Evolutionary conservation across 179 eudicot genomes (phyloP).

Genomic region (Sideroxylon spinosum): DNA sequence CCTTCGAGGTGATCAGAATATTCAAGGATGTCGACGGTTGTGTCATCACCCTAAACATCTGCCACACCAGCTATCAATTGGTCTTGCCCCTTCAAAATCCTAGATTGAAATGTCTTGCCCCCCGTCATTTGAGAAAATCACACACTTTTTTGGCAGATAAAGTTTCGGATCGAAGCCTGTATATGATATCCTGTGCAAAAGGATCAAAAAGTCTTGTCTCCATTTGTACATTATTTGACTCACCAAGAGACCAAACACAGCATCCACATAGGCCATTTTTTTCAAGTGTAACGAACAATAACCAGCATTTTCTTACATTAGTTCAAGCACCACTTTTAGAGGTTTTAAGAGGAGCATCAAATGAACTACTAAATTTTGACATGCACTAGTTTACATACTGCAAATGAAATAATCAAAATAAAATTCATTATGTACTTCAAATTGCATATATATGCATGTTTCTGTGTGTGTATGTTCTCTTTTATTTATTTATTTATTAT

Average conservation of each 20-base stretch:
- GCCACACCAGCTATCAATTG: no score
- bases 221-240: not conserved
- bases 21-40: no score
- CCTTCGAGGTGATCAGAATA: no score
- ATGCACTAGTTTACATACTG: not conserved
- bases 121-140: no score
- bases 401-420: not conserved
- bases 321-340: not conserved
- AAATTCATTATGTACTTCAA: no score
- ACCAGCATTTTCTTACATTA: not conserved
- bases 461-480: no score
- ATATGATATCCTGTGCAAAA: not conserved
- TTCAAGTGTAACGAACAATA: not conserved
- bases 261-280: constrained; percentile 5
- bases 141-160: no score
- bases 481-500: no score
- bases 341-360: not conserved
- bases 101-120: no score
- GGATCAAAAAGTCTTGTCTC: not conserved
- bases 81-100: no score
- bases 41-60: no score
- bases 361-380: not conserved
- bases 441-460: no score
- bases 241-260: not conserved
- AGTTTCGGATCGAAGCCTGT: not conserved